Base-by-base conservation (phyloP, 2,329 filamentous ascomycete genomes). In the Paramyrothecium sp. region DNA sequence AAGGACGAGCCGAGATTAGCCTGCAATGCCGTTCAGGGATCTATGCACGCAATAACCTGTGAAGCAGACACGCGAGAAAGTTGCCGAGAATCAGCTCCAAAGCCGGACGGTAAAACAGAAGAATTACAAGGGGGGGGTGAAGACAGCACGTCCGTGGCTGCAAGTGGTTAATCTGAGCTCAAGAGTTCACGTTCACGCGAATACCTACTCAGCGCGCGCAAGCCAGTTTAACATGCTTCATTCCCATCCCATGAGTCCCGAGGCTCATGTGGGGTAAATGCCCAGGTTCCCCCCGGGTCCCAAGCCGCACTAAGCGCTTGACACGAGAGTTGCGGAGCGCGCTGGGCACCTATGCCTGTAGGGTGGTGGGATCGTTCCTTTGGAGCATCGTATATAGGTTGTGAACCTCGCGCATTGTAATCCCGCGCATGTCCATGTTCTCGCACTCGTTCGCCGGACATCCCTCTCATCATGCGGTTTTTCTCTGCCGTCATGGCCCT, bases 261-360 rank as follows among this genome's bases (percentile, higher is more conserved):
- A 51, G 48, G 21, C 48, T 13, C n/a, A 51, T 51, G 48, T 51
- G 48, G 48, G 48, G 48, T 51, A 21, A 51, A 51, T 26, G 13
- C 48, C 48, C 48, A 51, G 19, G 48, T 26, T 51, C 21, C 13
- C 10, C 21, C 21, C 48, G 22, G 22, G 21, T 13, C n/a, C 21
- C n/a, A 21, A 11, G 48, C 19, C 48, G 21, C 48, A 51, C 48
- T 51, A 51, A 22, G 48, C 48, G 26, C 48, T 26, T 51, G 21
- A 51, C 48, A 26, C 48, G 48, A 51, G n/a, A 51, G 48, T 22
- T 51, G 48, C 48, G 48, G 48, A 51, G 48, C 48, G 21, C 10
- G 48, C 48, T 51, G 48, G 48, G 26, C 26, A 51, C 48, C 48
- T 10, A 48, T 19, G 21, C 10, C 10, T 10, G 46, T 51, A 22